Evolutionary conservation across 2,329 filamentous ascomycete genomes (phyloP).

Genomic region (Monosporascus ibericus): DNA sequence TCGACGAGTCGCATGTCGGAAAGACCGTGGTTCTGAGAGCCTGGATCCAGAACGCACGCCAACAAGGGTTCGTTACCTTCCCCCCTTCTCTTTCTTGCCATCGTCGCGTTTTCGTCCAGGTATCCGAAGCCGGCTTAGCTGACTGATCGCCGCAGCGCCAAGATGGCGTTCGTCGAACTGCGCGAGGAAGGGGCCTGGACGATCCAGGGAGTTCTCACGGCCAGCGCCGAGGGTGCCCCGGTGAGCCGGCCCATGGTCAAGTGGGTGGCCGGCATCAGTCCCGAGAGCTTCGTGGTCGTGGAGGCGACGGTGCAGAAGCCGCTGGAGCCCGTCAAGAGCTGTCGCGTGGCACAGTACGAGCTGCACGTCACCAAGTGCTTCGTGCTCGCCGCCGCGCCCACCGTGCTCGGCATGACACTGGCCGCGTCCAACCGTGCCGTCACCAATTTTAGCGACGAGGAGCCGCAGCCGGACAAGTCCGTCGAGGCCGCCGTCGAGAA

Average conservation of each 20-base stretch:
- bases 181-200: slow-evolving; percentile 68
- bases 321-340: slow-evolving; percentile 82
- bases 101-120: background rate
- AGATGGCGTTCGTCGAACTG: slow-evolving; percentile 86
- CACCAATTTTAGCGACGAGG: slow-evolving; percentile 54
- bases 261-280: slow-evolving; percentile 68
- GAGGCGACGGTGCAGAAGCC: slow-evolving; percentile 78
- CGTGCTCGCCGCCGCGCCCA: slow-evolving; percentile 60
- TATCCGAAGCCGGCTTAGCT: background rate
- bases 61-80: slow-evolving; percentile 51
- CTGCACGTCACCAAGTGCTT: slow-evolving; percentile 85
- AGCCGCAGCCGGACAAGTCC: slow-evolving; percentile 26
- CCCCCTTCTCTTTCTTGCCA: too few species aligned
- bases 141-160: slow-evolving; percentile 41
- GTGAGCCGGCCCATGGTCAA: slow-evolving; percentile 91
- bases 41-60: slow-evolving; percentile 80
- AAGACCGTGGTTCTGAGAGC: slow-evolving; percentile 71
- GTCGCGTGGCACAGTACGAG: slow-evolving; percentile 72
- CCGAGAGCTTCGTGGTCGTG: slow-evolving; percentile 77
- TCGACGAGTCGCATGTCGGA: slow-evolving; percentile 60
- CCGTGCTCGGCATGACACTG: slow-evolving; percentile 52
- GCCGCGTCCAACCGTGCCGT: slow-evolving; percentile 49
- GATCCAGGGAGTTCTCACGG: slow-evolving; percentile 74
- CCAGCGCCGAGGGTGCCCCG: slow-evolving; percentile 54
- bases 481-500: slow-evolving; percentile 32